Evolutionary conservation across 1,284 basidiomycete genomes (phyloP).

Genomic region (Leccinum pallidistipes): DNA sequence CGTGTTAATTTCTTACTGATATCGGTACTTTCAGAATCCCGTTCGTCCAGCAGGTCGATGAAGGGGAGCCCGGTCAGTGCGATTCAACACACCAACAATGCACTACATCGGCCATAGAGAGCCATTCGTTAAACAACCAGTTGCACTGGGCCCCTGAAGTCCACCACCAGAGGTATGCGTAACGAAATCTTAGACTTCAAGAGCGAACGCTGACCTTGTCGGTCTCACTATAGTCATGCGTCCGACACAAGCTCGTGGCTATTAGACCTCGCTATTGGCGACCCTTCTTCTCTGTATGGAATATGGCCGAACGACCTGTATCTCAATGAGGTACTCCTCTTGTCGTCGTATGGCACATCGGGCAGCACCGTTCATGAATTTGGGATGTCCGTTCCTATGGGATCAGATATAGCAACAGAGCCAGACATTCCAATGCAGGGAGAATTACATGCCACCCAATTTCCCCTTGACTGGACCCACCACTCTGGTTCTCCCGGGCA

Average conservation of each 20-base stretch:
- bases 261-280: neutral
- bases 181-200: neutral
- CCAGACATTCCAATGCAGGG: slow-evolving; percentile 2
- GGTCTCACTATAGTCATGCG: slow-evolving; percentile 3
- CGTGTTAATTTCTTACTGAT: neutral
- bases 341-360: neutral
- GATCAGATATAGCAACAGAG: slow-evolving; percentile 6
- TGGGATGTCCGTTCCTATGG: neutral
- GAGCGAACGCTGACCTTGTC: neutral
- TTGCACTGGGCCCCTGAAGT: neutral
- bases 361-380: neutral
- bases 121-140: neutral
- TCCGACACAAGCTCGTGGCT: slow-evolving; percentile 7
- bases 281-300: neutral
- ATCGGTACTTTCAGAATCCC: slow-evolving; percentile 1
- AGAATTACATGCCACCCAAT: neutral
- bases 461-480: neutral
- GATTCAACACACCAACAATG: slow-evolving; percentile 5
- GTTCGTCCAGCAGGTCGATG: neutral
- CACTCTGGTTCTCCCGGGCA: slow-evolving; percentile 1
- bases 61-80: neutral
- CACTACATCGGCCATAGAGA: neutral
- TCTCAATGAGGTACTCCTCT: neutral
- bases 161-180: slow-evolving; percentile 16
- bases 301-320: neutral